Percentiles rank a stretch among this genome's conserved stretches.
These are phyloP conservation scores for Ogataea zsoltii DNA, from an alignment of 805 yeast genomes.

Conservation along the genomic window DNA sequence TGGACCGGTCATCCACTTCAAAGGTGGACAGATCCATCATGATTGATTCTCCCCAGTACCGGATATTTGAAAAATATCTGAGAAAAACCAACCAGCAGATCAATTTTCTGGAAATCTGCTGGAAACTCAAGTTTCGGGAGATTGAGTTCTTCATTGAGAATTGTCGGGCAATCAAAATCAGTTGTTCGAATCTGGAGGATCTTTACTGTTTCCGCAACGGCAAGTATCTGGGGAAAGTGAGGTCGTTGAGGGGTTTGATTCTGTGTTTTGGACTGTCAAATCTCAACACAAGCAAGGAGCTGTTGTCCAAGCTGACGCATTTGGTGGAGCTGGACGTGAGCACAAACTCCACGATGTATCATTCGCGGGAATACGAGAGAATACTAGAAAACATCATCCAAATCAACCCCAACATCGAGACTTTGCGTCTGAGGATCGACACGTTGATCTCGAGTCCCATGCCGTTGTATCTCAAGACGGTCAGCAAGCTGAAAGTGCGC, in stretches of 20 bases:
- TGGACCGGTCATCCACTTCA: conserved; percentile 9
- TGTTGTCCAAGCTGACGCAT: conserved; percentile 12
- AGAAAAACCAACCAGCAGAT: background rate
- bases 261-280: conserved; percentile 21
- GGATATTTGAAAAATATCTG: conserved; percentile 7
- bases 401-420: conserved; percentile 17
- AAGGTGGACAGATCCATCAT: conserved; percentile 9
- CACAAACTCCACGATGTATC: conserved; percentile 23
- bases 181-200: conserved; percentile 20
- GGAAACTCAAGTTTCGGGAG: conserved; percentile 18
- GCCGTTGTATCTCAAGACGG: conserved; percentile 17
- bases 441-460: conserved; percentile 20
- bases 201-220: conserved; percentile 13
- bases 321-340: conserved; percentile 18
- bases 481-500: conserved; percentile 17
- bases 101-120: conserved; percentile 13
- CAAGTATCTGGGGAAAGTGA: conserved; percentile 15
- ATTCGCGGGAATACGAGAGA: conserved; percentile 19
- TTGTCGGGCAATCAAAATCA: conserved; percentile 14
- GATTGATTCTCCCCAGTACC: conserved; percentile 12
- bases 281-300: conserved; percentile 18
- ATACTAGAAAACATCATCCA: conserved; percentile 18
- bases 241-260: conserved; percentile 16
- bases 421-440: conserved; percentile 17
- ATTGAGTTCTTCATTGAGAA: conserved; percentile 16